These are phyloP conservation scores for Geotrichum carabidarum DNA, from an alignment of 1,139 yeast species.

Conservation along the genomic window DNA sequence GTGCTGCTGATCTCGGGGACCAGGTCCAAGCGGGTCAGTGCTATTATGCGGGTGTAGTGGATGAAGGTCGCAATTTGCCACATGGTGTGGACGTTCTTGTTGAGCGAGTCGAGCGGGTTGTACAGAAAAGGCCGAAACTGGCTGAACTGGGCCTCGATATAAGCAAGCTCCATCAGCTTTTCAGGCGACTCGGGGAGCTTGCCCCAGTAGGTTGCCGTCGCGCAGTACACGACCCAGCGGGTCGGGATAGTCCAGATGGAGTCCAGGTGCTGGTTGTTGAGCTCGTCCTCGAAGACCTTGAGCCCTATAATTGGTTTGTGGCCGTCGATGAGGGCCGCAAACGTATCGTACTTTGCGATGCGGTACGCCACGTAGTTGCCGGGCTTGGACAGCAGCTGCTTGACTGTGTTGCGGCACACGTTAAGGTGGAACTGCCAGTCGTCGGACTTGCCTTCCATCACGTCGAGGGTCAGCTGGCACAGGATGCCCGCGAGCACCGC, in stretches of 20 bases:
- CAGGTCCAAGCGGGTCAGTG: conserved; percentile 5
- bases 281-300: conserved; percentile 2
- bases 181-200: background rate
- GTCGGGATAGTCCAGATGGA: conserved; percentile 12
- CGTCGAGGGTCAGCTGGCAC: conserved; percentile 16
- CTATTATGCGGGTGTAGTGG: background rate
- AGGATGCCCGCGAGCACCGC: conserved; percentile 11
- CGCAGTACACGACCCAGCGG: conserved; percentile 8
- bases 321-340: conserved; percentile 11
- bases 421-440: conserved; percentile 12
- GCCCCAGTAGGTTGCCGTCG: conserved; percentile 4
- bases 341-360: conserved; percentile 15
- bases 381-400: background rate
- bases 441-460: conserved; percentile 12
- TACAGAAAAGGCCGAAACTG: background rate
- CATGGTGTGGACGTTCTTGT: background rate
- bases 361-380: conserved; percentile 10
- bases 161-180: background rate
- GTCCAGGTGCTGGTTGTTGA: background rate
- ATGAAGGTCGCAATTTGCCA: conserved; percentile 11
- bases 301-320: conserved; percentile 13
- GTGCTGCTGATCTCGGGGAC: background rate
- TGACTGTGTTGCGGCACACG: conserved; percentile 7
- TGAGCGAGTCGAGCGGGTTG: background rate
- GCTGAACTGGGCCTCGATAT: background rate